Conservation (phyloP, 1,284 basidiomycete species). For the Hemileia vastatrix region DNA sequence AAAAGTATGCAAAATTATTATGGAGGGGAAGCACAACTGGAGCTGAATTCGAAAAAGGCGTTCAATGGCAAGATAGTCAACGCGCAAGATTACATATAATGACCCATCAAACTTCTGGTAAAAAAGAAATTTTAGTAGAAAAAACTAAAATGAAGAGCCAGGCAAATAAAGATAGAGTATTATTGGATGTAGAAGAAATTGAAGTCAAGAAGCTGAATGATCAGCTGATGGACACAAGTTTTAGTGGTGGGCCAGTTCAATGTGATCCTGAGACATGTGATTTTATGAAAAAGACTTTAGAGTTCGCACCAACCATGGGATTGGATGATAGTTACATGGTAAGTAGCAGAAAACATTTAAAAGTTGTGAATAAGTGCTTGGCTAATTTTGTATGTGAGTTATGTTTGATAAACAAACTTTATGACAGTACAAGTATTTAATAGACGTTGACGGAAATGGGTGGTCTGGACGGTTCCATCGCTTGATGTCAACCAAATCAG, state of each 20-base stretch:
- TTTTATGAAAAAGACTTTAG: conserved; percentile 31
- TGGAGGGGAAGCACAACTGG: conserved; percentile 41
- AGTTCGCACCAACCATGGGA: conserved; percentile 38
- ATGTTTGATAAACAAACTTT: not conserved
- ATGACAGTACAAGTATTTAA: conserved; percentile 35
- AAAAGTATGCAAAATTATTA: conserved; percentile 28
- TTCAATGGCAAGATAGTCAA: conserved; percentile 36
- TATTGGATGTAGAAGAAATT: conserved; percentile 20
- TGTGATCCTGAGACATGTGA: conserved; percentile 38
- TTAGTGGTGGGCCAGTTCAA: conserved; percentile 36
- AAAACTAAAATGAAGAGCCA: conserved; percentile 24
- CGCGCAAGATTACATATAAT: conserved; percentile 36
- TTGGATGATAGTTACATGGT: conserved; percentile 32
- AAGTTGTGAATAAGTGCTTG: not conserved
- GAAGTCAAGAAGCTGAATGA: conserved; percentile 23
- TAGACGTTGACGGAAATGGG: conserved; percentile 35
- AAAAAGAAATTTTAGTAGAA: conserved; percentile 27
- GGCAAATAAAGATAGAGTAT: conserved; percentile 10
- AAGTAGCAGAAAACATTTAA: not conserved
- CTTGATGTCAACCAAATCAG: conserved; percentile 35
- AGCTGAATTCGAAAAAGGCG: conserved; percentile 31
- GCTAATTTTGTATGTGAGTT: not conserved
- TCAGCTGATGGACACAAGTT: conserved; percentile 30
- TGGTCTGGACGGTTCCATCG: conserved; percentile 36
- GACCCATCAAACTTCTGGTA: conserved; percentile 28